Percentiles rank a stretch among this genome's conserved stretches.
These are phyloP conservation scores for Porphyrellus cyaneotinctus DNA, from an alignment of 768 basidiomycete genomes.

Conservation along the genomic window DNA sequence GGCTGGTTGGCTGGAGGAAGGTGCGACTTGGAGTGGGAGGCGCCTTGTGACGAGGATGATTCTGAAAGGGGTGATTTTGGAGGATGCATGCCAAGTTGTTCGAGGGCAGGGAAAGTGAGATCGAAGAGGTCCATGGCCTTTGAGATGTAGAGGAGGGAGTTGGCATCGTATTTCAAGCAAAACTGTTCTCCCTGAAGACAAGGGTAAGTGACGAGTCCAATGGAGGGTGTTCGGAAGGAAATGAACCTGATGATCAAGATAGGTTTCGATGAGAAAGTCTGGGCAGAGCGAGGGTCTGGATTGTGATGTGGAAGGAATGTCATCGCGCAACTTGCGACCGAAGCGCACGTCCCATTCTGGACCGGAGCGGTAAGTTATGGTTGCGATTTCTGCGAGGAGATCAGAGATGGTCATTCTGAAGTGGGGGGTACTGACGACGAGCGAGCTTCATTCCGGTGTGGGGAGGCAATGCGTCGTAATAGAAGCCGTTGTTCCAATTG, in stretches of 20 bases:
- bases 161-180: slow-evolving; percentile 98
- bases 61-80: slow-evolving; percentile 18
- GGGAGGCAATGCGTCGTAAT: slow-evolving; percentile 92
- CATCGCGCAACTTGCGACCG: slow-evolving; percentile 63
- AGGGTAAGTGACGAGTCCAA: slow-evolving; percentile 9
- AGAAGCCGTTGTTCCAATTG: slow-evolving; percentile 99
- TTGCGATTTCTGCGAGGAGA: slow-evolving; percentile 78
- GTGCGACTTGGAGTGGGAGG: slow-evolving; percentile 64
- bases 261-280: slow-evolving; percentile 97
- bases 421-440: slow-evolving; percentile 60
- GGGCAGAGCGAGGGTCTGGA: slow-evolving; percentile 79
- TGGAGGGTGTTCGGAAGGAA: neutral
- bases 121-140: slow-evolving; percentile 99
- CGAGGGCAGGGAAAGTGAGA: slow-evolving; percentile 76
- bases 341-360: slow-evolving; percentile 99
- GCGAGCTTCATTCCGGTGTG: slow-evolving; percentile 99
- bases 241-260: slow-evolving; percentile 83
- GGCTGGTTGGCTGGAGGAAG: slow-evolving; percentile 71
- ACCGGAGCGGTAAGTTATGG: slow-evolving; percentile 97
- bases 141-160: slow-evolving; percentile 96
- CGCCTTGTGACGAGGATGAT: slow-evolving; percentile 23
- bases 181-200: slow-evolving; percentile 81
- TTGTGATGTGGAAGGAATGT: slow-evolving; percentile 8
- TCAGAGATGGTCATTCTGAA: neutral
- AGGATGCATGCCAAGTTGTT: slow-evolving; percentile 55